A percentile compares a stretch with the other conserved stretches of the same genome.
Conservation (phyloP, 2,329 filamentous ascomycete genomes). For the Xylariaceae sp. region DNA sequence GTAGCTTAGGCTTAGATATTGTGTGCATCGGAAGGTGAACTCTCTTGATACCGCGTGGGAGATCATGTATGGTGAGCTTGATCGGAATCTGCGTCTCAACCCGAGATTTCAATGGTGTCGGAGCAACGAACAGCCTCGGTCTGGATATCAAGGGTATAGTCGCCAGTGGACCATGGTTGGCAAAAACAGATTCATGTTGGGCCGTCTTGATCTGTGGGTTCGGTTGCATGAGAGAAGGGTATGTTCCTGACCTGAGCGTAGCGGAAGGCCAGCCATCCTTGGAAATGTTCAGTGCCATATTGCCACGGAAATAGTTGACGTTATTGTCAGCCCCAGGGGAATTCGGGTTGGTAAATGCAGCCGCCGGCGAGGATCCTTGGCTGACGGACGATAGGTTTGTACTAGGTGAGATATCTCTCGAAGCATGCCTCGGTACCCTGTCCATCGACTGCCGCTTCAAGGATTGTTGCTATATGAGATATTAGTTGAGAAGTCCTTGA, state of each 20-base stretch:
- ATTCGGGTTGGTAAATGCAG: slow-evolving; percentile 32
- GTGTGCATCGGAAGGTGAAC: slow-evolving; percentile 83
- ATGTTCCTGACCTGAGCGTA: too few relatives aligned
- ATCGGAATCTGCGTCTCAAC: slow-evolving; percentile 96
- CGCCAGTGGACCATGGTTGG: too few relatives aligned
- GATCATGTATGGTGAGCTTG: slow-evolving; percentile 66
- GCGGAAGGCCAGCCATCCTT: too few relatives aligned
- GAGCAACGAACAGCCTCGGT: slow-evolving; percentile 51
- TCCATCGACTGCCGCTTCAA: slow-evolving; percentile 44
- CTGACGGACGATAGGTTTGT: slow-evolving; percentile 44
- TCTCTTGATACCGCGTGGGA: slow-evolving; percentile 69
- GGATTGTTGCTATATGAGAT: slow-evolving; percentile 38
- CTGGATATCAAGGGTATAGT: too few relatives aligned
- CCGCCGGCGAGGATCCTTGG: slow-evolving; percentile 44
- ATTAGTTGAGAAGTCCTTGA: slow-evolving; percentile 18
- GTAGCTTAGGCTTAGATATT: slow-evolving; percentile 88
- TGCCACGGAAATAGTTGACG: slow-evolving; percentile 30
- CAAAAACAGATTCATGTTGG: too few relatives aligned
- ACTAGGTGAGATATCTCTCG: slow-evolving; percentile 48
- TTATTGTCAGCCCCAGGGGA: slow-evolving; percentile 38
- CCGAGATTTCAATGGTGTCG: slow-evolving; percentile 72
- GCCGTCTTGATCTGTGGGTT: too few relatives aligned
- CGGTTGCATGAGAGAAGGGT: slow-evolving; percentile 3
- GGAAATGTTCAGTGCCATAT: slow-evolving; percentile 13
- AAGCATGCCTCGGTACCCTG: slow-evolving; percentile 37